A percentile compares a stretch with the other conserved stretches of the same genome.
Conservation (phyloP, 768 basidiomycete genomes). For the Pleurotus salmoneostramineus region DNA sequence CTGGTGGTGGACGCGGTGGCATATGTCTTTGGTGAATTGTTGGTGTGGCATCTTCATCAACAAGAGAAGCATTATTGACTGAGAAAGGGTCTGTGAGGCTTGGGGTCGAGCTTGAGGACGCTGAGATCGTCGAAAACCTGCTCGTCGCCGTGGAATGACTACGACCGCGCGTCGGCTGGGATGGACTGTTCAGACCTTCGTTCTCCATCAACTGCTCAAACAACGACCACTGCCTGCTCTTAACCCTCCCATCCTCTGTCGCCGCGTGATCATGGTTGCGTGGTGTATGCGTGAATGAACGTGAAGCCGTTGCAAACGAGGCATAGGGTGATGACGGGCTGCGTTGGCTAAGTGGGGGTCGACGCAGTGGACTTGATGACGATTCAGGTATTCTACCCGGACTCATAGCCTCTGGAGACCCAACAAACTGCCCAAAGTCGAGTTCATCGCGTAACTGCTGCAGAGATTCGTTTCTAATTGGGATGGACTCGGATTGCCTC, state of each 20-base stretch:
- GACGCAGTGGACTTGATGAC: background rate
- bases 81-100: background rate
- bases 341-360: conserved; percentile 14
- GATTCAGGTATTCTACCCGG: background rate
- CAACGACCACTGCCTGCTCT: conserved; percentile 48
- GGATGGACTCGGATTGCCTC: background rate
- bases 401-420: conserved; percentile 21
- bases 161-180: conserved; percentile 8
- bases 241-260: conserved; percentile 10
- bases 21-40: background rate
- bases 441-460: background rate
- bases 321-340: conserved; percentile 17
- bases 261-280: conserved; percentile 13
- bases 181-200: conserved; percentile 39
- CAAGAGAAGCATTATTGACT: background rate
- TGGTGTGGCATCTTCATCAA: background rate
- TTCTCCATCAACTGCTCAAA: conserved; percentile 74
- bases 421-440: conserved; percentile 12
- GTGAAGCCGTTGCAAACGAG: conserved; percentile 8
- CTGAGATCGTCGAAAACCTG: background rate
- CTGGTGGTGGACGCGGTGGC: conserved; percentile 14
- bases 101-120: background rate
- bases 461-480: background rate
- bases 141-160: conserved; percentile 8
- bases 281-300: conserved; percentile 5